Base-by-base conservation (phyloP, 495 filamentous ascomycete species). In the Lasiosphaeriaceae sp. region DNA sequence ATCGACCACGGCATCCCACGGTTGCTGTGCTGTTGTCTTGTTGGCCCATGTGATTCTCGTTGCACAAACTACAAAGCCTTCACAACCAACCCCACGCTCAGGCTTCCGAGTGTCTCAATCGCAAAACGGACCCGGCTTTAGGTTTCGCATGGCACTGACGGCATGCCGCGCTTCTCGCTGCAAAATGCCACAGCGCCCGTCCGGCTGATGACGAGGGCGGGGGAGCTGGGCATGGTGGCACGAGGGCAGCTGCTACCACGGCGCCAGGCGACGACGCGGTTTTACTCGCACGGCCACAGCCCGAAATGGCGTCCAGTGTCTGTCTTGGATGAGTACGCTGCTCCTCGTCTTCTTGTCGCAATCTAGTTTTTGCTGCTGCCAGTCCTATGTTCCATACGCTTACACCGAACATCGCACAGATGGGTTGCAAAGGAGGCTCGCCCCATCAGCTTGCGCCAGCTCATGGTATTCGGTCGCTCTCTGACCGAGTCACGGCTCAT, bases 381-480 rank as follows among this genome's bases (percentile, higher is more conserved):
- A 17, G 39, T 19, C 26, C 56, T 54, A 50, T 58, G 61, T 29
- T 21, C n/a, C 4, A 45, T 20, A 26, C 31, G 16, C 21, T 41
- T 19, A 14, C 47, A 47, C 37, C 6, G 19, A 21, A 3, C 51
- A 34, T 44, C 46, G 51, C 46, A 19, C 62, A 96, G 90, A 78
- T 97, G 89, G 89, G 91, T 94, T 41, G 84, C 87, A 57, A 86
- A 87, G 50, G 85, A 91, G 65, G 89, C 91, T 9, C 80, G 89
- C 24, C 90, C 92, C 1, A 95, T 97, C 65, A 92, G 88, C 71
- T 75, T 97, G 52, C 86, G 91, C 39, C 91, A 95, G 70, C 80
- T 99, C 62, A 97, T 94, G 65, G 95, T 97, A 62, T 99, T 97
- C 67, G 80, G 80, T 0, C 87, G 94, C 23, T 92, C 92, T 12